Percentiles rank a stretch among this genome's conserved stretches.
phyloP scores from a whole-genome alignment of 1,284 basidiomycete species.

The Irpex sp. region DNA sequence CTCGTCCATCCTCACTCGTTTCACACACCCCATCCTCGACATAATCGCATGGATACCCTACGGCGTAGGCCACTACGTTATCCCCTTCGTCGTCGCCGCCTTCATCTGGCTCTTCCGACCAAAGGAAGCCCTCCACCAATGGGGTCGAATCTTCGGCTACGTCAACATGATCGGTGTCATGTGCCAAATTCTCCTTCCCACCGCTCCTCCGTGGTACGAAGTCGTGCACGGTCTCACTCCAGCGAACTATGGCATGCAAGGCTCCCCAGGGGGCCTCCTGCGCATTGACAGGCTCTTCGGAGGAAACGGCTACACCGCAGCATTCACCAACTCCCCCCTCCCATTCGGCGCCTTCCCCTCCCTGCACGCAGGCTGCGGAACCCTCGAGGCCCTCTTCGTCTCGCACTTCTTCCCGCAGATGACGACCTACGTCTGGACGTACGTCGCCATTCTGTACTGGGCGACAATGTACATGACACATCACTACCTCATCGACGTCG shows the following conservation, averaged over 20 bases:
- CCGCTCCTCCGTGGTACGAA: slow-evolving; percentile 98
- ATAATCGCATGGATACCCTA: slow-evolving; percentile 96
- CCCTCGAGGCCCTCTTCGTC: slow-evolving; percentile 91
- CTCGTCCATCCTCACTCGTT: slow-evolving; percentile 92
- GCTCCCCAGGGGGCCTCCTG: slow-evolving; percentile 90
- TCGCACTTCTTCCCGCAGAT: slow-evolving; percentile 91
- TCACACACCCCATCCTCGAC: slow-evolving; percentile 90
- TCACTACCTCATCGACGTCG: slow-evolving; percentile 97
- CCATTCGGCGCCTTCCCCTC: slow-evolving; percentile 98
- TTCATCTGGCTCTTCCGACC: slow-evolving; percentile 81
- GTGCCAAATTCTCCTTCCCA: slow-evolving; percentile 88
- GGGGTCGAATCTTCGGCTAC: slow-evolving; percentile 89
- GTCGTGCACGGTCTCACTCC: slow-evolving; percentile 95
- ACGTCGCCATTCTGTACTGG: slow-evolving; percentile 92
- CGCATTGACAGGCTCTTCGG: slow-evolving; percentile 92
- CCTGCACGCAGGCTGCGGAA: slow-evolving; percentile 88
- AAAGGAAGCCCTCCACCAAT: slow-evolving; percentile 80
- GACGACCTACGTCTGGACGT: slow-evolving; percentile 74
- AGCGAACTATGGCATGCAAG: slow-evolving; percentile 88
- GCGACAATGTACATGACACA: slow-evolving; percentile 98
- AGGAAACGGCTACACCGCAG: slow-evolving; percentile 72
- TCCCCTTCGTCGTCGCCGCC: slow-evolving; percentile 79
- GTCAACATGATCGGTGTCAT: slow-evolving; percentile 91
- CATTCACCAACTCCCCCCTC: slow-evolving; percentile 89
- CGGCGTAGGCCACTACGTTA: slow-evolving; percentile 86